Base-by-base conservation (phyloP, 2,329 filamentous ascomycete species). In the Penicillium sp. region DNA sequence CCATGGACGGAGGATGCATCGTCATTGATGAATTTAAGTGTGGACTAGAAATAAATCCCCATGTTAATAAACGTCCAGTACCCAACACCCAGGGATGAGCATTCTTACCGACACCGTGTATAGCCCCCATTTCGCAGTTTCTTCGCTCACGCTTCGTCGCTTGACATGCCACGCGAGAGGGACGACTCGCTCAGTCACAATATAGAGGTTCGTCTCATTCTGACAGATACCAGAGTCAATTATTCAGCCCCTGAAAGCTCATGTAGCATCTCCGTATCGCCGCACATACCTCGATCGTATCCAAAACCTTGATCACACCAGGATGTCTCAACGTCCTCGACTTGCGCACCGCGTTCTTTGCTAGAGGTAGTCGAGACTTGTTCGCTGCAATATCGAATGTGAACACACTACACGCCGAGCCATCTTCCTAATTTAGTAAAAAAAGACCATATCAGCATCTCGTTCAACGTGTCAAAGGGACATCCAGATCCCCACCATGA, bases 51-150 rank as follows among this genome's bases (percentile, higher is more conserved):
- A 55, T 6, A 11, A 26, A 0, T 1, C 22, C 22, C 6, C n/a
- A 2, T 7, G 25, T 61, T 58, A 57, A 49, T 14, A 40, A 42
- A 33, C 53, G 16, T 49, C 33, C 7, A 38, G 37, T 26, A 58
- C 13, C 1, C 7, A 37, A 10, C 6, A 26, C 38, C 6, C 35
- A 35, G 3, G 26, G 22, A 2, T 3, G 4, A 43, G 19, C 11
- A 26, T 28, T 63, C 78, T 63, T 83, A 93, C 90, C 67, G 95
- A 93, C 65, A 98, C 82, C 69, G 87, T 91, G 76, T 92, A 91
- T 43, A 99, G 79, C 0, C 95, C 95, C 95, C 95, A 99, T 86
- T 97, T 99, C 52, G 95, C 87, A 1, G 94, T 98, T 80, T 98
- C 95, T 43, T 92, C 89, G 62, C 88, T 93, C 63, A 98, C 77